A percentile compares a stretch with the other conserved stretches of the same genome.
phyloP scores from a whole-genome alignment of 75 land plant species.

The Sequoia sempervirens region DNA sequence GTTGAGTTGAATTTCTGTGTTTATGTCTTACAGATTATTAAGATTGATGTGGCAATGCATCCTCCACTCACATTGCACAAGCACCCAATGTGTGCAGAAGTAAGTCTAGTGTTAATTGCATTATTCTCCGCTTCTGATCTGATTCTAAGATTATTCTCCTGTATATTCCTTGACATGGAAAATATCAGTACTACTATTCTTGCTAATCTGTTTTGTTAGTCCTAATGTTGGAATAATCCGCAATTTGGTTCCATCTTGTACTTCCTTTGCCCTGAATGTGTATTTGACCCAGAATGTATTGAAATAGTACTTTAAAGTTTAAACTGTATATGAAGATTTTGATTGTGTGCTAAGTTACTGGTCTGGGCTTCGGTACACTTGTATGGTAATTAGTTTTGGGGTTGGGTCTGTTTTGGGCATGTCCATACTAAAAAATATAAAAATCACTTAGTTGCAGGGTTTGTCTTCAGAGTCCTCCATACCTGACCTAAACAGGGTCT shows the following conservation, averaged over 20 bases:
- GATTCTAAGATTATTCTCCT: background rate
- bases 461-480: too few species aligned
- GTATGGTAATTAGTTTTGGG: too few species aligned
- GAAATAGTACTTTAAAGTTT: background rate
- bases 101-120: slow-evolving; percentile 17
- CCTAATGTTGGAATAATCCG: background rate
- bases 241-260: background rate
- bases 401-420: background rate
- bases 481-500: too few species aligned
- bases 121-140: background rate
- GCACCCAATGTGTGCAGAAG: slow-evolving; percentile 93
- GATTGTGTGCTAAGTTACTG: too few species aligned
- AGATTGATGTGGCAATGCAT: slow-evolving; percentile 51
- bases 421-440: background rate
- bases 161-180: background rate
- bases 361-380: too few species aligned
- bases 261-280: background rate
- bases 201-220: background rate
- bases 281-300: background rate
- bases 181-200: background rate
- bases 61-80: slow-evolving; percentile 79
- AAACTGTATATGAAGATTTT: background rate
- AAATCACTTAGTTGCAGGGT: too few species aligned
- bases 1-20: background rate
- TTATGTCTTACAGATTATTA: slow-evolving; percentile 2